phyloP scores from a whole-genome alignment of 305 asterid species.

The Fraxinus dipetala region DNA sequence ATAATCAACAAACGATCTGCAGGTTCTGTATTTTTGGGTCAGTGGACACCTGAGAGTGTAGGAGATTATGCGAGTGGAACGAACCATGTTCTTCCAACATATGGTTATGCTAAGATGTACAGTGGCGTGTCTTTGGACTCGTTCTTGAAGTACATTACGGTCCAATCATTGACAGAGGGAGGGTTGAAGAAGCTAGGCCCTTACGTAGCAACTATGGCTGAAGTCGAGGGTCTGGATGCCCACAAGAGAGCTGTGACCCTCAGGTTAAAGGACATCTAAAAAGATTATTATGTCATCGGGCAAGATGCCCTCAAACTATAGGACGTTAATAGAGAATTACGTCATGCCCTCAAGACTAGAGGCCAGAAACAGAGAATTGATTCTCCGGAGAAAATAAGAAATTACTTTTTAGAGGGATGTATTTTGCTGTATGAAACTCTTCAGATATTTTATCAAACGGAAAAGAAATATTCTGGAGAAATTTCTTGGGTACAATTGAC shows the following conservation, averaged over 20 bases:
- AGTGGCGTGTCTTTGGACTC: constrained; percentile 86
- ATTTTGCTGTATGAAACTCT: background rate
- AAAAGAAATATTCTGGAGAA: background rate
- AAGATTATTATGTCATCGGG: constrained; percentile 19
- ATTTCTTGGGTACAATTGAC: background rate
- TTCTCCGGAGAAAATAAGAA: background rate
- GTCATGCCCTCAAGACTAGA: background rate
- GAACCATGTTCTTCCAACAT: constrained; percentile 93
- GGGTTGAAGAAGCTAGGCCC: constrained; percentile 88
- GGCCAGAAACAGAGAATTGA: background rate
- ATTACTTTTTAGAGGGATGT: background rate
- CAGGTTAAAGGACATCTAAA: constrained; percentile 80
- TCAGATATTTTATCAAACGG: background rate
- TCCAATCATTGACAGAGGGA: constrained; percentile 85
- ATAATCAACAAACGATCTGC: constrained; percentile 13
- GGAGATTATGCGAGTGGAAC: constrained; percentile 98
- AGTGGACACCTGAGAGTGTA: constrained; percentile 96
- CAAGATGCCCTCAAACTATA: constrained; percentile 13
- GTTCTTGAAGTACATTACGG: constrained; percentile 78
- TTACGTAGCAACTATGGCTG: constrained; percentile 84
- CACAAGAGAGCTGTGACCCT: constrained; percentile 95
- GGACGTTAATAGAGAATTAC: background rate
- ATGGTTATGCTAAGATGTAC: constrained; percentile 92
- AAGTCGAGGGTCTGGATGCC: constrained; percentile 89
- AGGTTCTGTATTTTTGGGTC: constrained; percentile 90